Base-by-base conservation (phyloP, 306 rosid species). In the Lotus japonicus region DNA sequence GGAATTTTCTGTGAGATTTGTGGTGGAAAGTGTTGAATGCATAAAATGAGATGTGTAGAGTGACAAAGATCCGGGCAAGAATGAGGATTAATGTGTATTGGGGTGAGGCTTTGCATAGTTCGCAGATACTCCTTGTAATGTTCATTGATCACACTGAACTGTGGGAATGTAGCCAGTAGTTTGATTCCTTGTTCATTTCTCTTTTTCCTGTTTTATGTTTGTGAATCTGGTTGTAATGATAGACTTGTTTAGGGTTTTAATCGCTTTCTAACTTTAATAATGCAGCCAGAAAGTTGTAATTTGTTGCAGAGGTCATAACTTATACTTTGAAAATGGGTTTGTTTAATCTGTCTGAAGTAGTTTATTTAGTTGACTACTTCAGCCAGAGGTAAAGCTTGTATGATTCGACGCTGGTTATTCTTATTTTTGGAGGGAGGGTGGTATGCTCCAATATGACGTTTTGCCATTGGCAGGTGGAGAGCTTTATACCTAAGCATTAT, bases 401-500 rank as follows among this genome's bases (percentile, higher is more conserved):
- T 61, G 23, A 43, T 73, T 69, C 21, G 43, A n/a, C 28, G 13
- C 80, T 18, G 58, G 42, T 63, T 59, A 6, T 64, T 51, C 17
- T 67, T 43, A 15, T 39, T 9, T 53, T 52, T 52, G 9, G 9
- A 17, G 9, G 21, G 31, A 26, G 31, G 9, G 6, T 44, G 26
- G 38, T 74, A 73, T 31, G 41, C 46, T 69, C 35, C 49, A 6
- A 41, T 21, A 43, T 76, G 46, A 64, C n/a, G 15, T 51, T 65
- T 76, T 76, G 23, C 56, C 59, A 38, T 79, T 73, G 80, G 60
- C 73, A 95, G 99, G 87, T 95, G 79, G 97, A 95, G 79, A 83
- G 39, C 79, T 89, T 74, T 12, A 84, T 95, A 77, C 99, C 97
- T 42, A 84, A 74, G 83, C 99, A 95, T 82, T 95, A 88, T 86